Evolutionary conservation across 345 rosid genomes (phyloP).

Genomic region (Jatropha curcas): DNA sequence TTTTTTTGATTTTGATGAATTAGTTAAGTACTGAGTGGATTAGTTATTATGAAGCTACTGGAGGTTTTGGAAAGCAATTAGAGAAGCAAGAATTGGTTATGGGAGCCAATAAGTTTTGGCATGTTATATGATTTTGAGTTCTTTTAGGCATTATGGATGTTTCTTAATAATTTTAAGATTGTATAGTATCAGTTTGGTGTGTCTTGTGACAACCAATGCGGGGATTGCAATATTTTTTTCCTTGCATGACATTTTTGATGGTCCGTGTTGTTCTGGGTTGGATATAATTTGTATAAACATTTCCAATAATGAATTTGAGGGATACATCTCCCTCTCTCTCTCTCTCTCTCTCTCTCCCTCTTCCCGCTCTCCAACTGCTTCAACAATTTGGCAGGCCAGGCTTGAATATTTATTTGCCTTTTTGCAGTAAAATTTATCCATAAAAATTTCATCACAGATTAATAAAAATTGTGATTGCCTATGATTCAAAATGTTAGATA

Average conservation of each 20-base stretch:
- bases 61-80: neutral
- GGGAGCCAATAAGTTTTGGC: constrained; percentile 1
- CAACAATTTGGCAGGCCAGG: too few relatives aligned
- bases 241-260: neutral
- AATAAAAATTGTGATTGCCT: too few relatives aligned
- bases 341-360: neutral
- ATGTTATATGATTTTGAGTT: neutral
- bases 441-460: too few relatives aligned
- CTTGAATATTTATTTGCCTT: too few relatives aligned
- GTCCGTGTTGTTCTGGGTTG: neutral
- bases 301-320: constrained; percentile 3
- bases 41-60: neutral
- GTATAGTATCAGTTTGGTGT: constrained; percentile 6
- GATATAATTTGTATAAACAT: neutral
- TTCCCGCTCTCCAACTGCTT: too few relatives aligned
- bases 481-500: too few relatives aligned
- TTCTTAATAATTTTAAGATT: constrained; percentile 6
- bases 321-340: neutral
- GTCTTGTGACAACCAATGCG: neutral
- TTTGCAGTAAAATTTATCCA: too few relatives aligned
- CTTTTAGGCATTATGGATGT: neutral
- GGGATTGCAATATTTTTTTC: neutral
- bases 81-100: constrained; percentile 14
- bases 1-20: neutral
- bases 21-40: neutral